Base-by-base conservation (phyloP, 2,329 filamentous ascomycete genomes). In the Ceratocystis albifundus region DNA sequence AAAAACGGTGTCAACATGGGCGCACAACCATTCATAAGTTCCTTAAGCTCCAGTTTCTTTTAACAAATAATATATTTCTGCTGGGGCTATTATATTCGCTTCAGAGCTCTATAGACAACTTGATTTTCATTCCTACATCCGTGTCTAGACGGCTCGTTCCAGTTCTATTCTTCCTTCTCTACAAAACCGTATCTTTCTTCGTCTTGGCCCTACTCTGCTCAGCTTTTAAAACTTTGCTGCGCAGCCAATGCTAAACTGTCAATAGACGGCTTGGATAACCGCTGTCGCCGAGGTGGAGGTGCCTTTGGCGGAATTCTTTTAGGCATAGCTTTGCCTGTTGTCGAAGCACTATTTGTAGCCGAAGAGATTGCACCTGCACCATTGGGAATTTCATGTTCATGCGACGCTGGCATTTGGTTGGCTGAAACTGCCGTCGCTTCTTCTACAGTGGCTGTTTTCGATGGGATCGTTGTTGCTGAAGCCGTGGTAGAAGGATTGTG, bases 221-320 rank as follows among this genome's bases (percentile, higher is more conserved):
- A 53, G 4, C 7, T 53, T 53, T 53, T 53, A 53, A 28, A 53
- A 25, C 48, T 53, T 53, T 53, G 48, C 22, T 53, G 48, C 4
- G 48, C 48, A 25, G 48, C 48, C 15, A 59, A 8, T 28, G 63
- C 63, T n/a, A 65, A 1, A 32, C 53, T 55, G 3, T 59, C 50
- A 22, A 57, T 57, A 8, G 36, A 55, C n/a, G 63, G 63, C 25
- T 57, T 65, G 4, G 71, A 69, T 68, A 75, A 76, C 45, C 78
- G 79, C 68, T 74, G 75, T 50, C 79, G 74, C 69, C 80, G 75
- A 4, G 80, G 80, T 7, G 78, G 78, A 17, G 78, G 78, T 64
- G 77, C 76, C 69, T 79, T 78, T 0, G 78, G 78, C 2, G 78
- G 78, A 20, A 75, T 72, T 69, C 76, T 79, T 70, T 79, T 80